phyloP scores from a whole-genome alignment of 805 yeast genomes.

The Candida xyloterini region DNA sequence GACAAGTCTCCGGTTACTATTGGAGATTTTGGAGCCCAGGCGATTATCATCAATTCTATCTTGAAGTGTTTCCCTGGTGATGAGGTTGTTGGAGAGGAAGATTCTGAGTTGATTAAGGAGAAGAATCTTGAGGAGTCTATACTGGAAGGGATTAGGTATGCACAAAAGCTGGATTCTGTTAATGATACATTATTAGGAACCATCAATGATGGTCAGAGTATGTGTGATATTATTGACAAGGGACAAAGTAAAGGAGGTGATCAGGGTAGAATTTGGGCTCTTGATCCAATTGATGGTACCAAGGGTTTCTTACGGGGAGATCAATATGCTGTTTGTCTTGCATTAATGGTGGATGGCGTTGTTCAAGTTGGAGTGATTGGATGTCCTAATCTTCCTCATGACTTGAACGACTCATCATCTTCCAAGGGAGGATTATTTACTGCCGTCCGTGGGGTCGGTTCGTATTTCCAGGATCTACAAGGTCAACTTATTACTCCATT shows the following conservation, averaged over 20 bases:
- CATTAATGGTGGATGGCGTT: constrained; percentile 78
- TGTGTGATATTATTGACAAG: constrained; percentile 66
- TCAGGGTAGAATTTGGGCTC: constrained; percentile 88
- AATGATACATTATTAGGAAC: constrained; percentile 37
- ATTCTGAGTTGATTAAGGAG: constrained; percentile 62
- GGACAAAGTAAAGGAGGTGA: constrained; percentile 81
- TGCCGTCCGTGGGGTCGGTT: constrained; percentile 66
- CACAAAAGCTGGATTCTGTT: constrained; percentile 43
- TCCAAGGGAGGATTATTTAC: constrained; percentile 72
- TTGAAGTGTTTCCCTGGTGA: constrained; percentile 77
- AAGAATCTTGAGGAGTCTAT: constrained; percentile 54
- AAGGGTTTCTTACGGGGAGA: constrained; percentile 95
- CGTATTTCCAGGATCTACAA: constrained; percentile 49
- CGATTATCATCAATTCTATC: constrained; percentile 82
- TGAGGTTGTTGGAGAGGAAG: constrained; percentile 92
- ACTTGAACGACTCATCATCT: constrained; percentile 34
- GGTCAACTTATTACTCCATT: constrained; percentile 39
- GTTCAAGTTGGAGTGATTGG: constrained; percentile 93
- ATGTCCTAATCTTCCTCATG: constrained; percentile 82
- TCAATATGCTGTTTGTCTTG: constrained; percentile 95
- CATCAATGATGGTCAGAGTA: constrained; percentile 43
- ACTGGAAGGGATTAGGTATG: constrained; percentile 53
- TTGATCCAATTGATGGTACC: constrained; percentile 98
- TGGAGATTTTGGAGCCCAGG: constrained; percentile 97
- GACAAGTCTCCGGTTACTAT: constrained; percentile 95